phyloP scores from a whole-genome alignment of 2,329 filamentous ascomycete genomes.

The Fusarium luffae region DNA sequence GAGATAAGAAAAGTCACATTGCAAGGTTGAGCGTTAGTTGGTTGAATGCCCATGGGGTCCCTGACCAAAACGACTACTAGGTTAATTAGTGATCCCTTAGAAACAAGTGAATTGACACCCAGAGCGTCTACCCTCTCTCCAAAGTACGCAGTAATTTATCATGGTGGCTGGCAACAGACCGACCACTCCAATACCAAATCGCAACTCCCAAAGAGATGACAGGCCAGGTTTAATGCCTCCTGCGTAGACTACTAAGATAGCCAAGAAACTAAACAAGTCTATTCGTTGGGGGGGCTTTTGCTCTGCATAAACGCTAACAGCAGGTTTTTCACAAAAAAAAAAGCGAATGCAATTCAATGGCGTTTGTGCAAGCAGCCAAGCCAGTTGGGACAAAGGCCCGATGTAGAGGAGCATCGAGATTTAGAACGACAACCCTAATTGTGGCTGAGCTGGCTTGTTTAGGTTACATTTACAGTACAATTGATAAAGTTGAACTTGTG shows the following conservation, averaged over 20 bases:
- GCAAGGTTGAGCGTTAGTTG: neutral
- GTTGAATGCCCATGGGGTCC: neutral
- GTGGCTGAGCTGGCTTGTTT: conserved; percentile 33
- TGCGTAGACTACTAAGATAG: neutral
- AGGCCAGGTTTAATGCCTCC: conserved; percentile 3
- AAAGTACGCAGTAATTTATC: neutral
- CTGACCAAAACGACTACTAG: neutral
- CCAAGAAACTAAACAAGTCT: conserved; percentile 24
- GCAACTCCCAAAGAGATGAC: neutral
- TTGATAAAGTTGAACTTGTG: conserved; percentile 3
- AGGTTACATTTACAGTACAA: neutral
- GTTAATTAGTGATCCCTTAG: neutral
- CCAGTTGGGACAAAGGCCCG: conserved; percentile 27
- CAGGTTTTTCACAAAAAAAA: conserved; percentile 17
- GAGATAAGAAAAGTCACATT: conserved; percentile 6
- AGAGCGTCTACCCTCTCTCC: neutral
- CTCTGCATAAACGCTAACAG: conserved; percentile 4
- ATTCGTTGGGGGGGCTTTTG: conserved; percentile 6
- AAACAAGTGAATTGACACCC: neutral
- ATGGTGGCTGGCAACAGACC: neutral
- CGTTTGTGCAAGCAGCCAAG: conserved; percentile 21
- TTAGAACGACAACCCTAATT: conserved; percentile 16
- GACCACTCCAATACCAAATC: conserved; percentile 1
- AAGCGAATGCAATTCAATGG: neutral
- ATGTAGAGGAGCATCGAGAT: conserved; percentile 36